A percentile compares a stretch with the other conserved stretches of the same genome.
Conservation (phyloP, 495 filamentous ascomycete species). For the Penicillium longicatenatum region DNA sequence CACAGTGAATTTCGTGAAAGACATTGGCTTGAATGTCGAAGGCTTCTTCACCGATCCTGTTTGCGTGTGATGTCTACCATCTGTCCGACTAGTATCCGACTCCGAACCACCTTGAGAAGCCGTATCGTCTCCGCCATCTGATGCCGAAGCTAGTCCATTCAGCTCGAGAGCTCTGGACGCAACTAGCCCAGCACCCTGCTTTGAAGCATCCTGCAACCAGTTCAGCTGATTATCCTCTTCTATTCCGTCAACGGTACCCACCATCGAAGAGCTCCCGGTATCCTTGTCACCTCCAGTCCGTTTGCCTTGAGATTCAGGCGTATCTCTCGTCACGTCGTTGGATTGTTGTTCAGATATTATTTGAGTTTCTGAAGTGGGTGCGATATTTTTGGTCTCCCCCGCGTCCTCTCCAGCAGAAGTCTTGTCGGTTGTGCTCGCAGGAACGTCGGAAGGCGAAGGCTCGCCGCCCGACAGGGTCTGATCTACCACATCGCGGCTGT, state of each 20-base stretch:
- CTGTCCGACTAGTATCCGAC: constrained; percentile 51
- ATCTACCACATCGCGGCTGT: constrained; percentile 76
- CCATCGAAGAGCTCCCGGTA: constrained; percentile 30
- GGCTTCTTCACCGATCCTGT: constrained; percentile 79
- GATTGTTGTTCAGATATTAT: constrained; percentile 27
- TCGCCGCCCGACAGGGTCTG: constrained; percentile 74
- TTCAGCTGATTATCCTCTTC: constrained; percentile 23
- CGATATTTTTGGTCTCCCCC: constrained; percentile 49
- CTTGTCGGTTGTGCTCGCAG: constrained; percentile 63
- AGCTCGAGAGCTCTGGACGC: constrained; percentile 47
- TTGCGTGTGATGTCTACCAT: constrained; percentile 63
- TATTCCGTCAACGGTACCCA: constrained; percentile 25
- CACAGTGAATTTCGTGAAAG: constrained; percentile 76
- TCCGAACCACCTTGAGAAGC: constrained; percentile 50
- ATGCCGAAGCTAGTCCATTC: constrained; percentile 43
- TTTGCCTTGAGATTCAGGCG: constrained; percentile 20
- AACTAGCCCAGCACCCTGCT: constrained; percentile 38
- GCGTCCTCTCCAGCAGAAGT: constrained; percentile 58
- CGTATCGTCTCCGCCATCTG: constrained; percentile 49
- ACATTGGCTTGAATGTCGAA: constrained; percentile 89
- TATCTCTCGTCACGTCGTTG: constrained; percentile 28
- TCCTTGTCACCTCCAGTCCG: constrained; percentile 33
- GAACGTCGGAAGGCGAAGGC: constrained; percentile 69
- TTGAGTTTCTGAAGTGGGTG: constrained; percentile 33
- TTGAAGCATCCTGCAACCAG: constrained; percentile 34